Base-by-base conservation (phyloP, 164 flowering plant species). In the Taxillus chinensis region DNA sequence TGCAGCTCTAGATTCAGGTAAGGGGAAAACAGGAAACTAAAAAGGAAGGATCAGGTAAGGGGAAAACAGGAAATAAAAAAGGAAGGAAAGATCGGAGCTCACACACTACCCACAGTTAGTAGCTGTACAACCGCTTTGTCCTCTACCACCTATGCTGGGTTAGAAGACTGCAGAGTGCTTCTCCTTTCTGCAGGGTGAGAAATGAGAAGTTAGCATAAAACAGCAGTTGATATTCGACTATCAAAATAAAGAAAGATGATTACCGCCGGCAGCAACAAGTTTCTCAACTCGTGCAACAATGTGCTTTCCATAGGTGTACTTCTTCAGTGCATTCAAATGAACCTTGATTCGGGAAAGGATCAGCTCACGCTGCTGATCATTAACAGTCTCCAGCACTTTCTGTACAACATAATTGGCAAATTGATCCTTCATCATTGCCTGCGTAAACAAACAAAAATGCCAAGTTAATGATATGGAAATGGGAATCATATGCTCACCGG, bases 391-490 rank as follows among this genome's bases (percentile, higher is more conserved):
- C 58, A 90, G 66, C 39, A 87, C 95, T 69, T 90, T 90, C 71
- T 90, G 96, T 45, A 90, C 96, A 62, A 90, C 96, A 43, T 90
- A 90, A 65, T 90, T 90, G 15, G 90, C 96, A 74, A 90, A 90
- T 73, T 90, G 96, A 62, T 90, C 96, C 61, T 89, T 90, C 93
- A 86, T 89, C 93, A 87, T 89, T 41, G 89, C 93, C 93, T 89
- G 82, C 1, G 55, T 12, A 57, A 41, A 50, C 12, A 60, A n/a
- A 45, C 48, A 57, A 50, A 11, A 13, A 12, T 3, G 45, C 27
- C 27, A 27, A 27, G 27, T 27, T 27, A 27, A 27, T 27, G 27
- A 27, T 27, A 27, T 27, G 27, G 27, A 27, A 27, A 27, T 27
- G 27, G 27, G 27, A 27, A 27, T 27, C 27, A 27, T 27, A 27